Evolutionary conservation across 2,329 filamentous ascomycete species (phyloP), one percentile per base, ranked within the genome.

Genomic region (Ophiocordyceps unilateralis): DNA sequence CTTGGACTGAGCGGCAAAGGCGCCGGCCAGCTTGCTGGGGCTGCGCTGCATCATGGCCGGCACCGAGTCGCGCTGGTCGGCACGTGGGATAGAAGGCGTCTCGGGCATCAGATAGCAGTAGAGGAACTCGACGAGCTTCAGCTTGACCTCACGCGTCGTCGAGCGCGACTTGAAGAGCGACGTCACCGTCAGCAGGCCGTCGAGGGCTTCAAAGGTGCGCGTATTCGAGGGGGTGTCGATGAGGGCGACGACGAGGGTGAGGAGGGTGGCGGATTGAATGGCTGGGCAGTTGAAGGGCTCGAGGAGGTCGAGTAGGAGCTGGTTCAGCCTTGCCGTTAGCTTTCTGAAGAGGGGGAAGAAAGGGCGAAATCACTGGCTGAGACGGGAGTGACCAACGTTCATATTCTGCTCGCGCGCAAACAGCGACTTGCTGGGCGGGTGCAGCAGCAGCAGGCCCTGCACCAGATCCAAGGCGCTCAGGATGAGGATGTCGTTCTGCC

Each of bases 41-140:
- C 76, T 82, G 47, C 77, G 71, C 59, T 81, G 76, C 47, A 78
- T 61, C 54, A 78, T 67, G 21, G 62, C 65, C 8, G 70, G 65
- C 9, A 70, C 55, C 2, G 66, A 68, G 45, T 62, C 61, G 41
- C 61, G 62, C 41, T 60, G 58, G 19, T 61, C 64, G 47, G 70
- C 66, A 47, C 63, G 63, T 5, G 74, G 70, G 48, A 72, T 70
- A 19, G 71, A 66, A 39, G 72, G 78, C 0, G 75, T 76, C 64
- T 98, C 91, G 41, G 89, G 88, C 81, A 96, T 94, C 52, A 98
- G 79, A 62, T 96, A 98, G 63, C 96, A 96, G 68, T 96, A 96
- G 42, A 98, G 67, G 58, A 96, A 96, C 61, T 96, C 91, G 51
- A 95, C 81, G n/a, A 93, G 76, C 61, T 93, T 91, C 56, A 94